phyloP scores from a whole-genome alignment of 208 protist species.

The Herpetomonas samuelpessoai region DNA sequence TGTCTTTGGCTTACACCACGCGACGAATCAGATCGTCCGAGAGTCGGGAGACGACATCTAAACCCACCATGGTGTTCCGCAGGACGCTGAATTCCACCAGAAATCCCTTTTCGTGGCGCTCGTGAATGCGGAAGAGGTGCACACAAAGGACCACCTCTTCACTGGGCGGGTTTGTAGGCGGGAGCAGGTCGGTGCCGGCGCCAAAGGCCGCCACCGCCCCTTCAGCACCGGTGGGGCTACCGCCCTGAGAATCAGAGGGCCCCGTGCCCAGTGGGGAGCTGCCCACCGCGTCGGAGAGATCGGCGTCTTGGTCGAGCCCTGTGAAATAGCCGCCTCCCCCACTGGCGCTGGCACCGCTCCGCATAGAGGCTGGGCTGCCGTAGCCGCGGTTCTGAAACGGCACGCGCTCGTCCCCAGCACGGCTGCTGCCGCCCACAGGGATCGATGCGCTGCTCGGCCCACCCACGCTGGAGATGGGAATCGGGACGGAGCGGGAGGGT shows the following conservation, averaged over 20 bases:
- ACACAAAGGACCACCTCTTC: conserved; percentile 51
- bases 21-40: conserved; percentile 42
- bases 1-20: too few species aligned
- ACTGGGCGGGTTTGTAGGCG: neutral
- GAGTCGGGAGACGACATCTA: conserved; percentile 59
- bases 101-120: conserved; percentile 75
- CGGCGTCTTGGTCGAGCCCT: neutral
- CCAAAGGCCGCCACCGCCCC: neutral
- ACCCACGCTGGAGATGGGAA: conserved; percentile 12
- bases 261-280: neutral
- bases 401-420: neutral
- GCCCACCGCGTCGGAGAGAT: neutral
- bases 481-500: conserved; percentile 17
- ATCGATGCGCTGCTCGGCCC: conserved; percentile 8
- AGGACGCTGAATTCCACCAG: conserved; percentile 73
- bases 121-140: conserved; percentile 83
- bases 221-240: neutral
- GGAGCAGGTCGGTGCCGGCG: neutral
- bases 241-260: neutral
- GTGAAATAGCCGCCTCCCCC: neutral
- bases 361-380: conserved; percentile 4
- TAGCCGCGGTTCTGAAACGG: conserved; percentile 3
- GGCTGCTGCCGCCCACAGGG: conserved; percentile 6
- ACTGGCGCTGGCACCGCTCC: neutral
- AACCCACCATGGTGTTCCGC: conserved; percentile 50